Evolutionary conservation across 2,329 filamentous ascomycete species (phyloP).

Genomic region (Stachybotrys echinatus): DNA sequence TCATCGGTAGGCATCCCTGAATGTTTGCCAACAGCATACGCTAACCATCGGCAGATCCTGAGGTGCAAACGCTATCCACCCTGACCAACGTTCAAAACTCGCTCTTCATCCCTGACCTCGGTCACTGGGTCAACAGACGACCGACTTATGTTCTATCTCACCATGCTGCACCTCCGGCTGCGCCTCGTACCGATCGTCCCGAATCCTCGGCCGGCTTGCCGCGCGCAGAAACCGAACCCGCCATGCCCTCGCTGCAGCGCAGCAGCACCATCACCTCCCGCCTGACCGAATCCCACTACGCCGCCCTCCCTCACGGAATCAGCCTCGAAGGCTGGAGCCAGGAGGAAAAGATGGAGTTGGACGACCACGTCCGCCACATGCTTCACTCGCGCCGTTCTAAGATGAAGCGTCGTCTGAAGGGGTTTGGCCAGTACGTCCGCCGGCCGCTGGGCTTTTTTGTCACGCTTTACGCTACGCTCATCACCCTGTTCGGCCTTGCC

Average conservation of each 20-base stretch:
- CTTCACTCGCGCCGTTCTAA: slow-evolving; percentile 74
- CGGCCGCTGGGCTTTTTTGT: slow-evolving; percentile 78
- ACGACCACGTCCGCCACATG: slow-evolving; percentile 85
- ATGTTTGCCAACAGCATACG: not conserved
- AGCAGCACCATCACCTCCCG: slow-evolving; percentile 60
- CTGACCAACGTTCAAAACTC: slow-evolving; percentile 89
- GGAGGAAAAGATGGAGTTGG: slow-evolving; percentile 69
- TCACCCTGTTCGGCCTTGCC: slow-evolving; percentile 78
- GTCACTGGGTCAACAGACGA: slow-evolving; percentile 66
- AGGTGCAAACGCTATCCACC: slow-evolving; percentile 76
- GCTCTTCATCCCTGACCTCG: slow-evolving; percentile 79
- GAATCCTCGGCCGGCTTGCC: slow-evolving; percentile 3
- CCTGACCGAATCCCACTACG: slow-evolving; percentile 67
- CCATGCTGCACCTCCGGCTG: slow-evolving; percentile 20
- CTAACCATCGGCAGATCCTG: slow-evolving; percentile 56
- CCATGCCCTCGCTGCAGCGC: slow-evolving; percentile 25
- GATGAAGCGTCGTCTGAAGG: slow-evolving; percentile 74
- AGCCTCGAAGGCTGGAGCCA: slow-evolving; percentile 69
- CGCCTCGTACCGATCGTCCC: slow-evolving; percentile 14
- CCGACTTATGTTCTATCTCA: slow-evolving; percentile 72
- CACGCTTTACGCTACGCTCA: slow-evolving; percentile 75
- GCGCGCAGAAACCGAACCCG: slow-evolving; percentile 1
- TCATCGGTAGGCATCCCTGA: slow-evolving; percentile 26
- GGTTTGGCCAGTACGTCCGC: slow-evolving; percentile 73
- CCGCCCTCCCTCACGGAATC: slow-evolving; percentile 70